Evolutionary conservation across 2,329 filamentous ascomycete genomes (phyloP).

Genomic region (Septoria linicola): DNA sequence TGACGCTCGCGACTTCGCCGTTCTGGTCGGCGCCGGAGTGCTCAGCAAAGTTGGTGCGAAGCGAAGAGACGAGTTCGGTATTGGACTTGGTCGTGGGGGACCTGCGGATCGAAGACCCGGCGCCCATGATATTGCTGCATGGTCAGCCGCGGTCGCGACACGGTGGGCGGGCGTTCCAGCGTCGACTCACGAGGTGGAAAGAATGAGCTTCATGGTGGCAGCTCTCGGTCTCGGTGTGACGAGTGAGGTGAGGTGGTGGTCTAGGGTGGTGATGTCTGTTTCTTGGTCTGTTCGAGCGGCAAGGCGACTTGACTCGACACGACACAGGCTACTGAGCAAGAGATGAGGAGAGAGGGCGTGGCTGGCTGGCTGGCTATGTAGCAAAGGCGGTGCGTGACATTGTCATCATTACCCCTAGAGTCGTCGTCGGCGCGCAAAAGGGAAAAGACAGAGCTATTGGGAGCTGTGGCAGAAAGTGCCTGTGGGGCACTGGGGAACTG

Average conservation of each 20-base stretch:
- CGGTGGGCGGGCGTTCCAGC: constrained; percentile 1
- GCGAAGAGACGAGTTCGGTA: constrained; percentile 83
- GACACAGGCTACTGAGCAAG: no score
- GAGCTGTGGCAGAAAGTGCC: no score
- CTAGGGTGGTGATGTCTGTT: not conserved
- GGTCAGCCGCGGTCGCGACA: constrained; percentile 26
- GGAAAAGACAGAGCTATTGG: no score
- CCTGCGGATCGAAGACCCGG: constrained; percentile 78
- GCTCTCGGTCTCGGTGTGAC: no score
- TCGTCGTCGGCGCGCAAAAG: no score
- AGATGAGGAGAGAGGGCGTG: no score
- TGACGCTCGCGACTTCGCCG: not conserved
- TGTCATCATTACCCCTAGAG: no score
- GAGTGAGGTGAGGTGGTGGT: constrained; percentile 1
- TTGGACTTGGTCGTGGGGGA: constrained; percentile 80
- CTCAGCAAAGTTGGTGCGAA: constrained; percentile 72
- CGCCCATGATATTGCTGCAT: constrained; percentile 76
- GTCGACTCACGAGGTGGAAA: constrained; percentile 75
- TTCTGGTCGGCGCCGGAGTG: constrained; percentile 21
- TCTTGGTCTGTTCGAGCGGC: not conserved
- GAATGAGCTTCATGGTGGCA: constrained; percentile 69
- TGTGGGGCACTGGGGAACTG: no score
- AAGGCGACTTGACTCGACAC: no score
- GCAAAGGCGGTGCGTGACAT: no score
- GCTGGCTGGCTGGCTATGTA: no score